Evolutionary conservation across 768 basidiomycete genomes (phyloP).

Genomic region (Hemileccinum rubropunctum): DNA sequence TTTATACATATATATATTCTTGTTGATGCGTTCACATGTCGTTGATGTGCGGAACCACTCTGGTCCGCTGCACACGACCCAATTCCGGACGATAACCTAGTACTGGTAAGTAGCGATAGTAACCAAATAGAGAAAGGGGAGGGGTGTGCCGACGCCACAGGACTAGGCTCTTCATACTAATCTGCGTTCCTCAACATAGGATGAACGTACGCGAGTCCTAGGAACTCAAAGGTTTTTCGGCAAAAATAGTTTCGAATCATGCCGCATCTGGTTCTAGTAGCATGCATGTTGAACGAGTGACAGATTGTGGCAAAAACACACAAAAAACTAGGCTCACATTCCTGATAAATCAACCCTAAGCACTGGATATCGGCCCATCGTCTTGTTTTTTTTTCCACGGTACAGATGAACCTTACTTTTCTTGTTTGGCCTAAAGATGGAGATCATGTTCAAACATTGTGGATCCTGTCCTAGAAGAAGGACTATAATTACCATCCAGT

Average conservation of each 20-base stretch:
- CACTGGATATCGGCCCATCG: constrained; percentile 1
- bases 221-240: constrained; percentile 68
- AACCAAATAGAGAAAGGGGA: neutral
- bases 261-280: constrained; percentile 47
- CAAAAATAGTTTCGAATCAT: constrained; percentile 57
- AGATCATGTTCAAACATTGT: constrained; percentile 89
- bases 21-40: too few relatives aligned
- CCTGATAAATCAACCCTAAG: constrained; percentile 73
- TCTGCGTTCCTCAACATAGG: constrained; percentile 71
- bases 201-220: constrained; percentile 69
- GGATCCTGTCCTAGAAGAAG: constrained; percentile 67
- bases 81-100: too few relatives aligned
- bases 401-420: constrained; percentile 39
- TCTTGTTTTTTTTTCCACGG: neutral
- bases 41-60: too few relatives aligned
- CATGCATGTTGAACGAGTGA: neutral
- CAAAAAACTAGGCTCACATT: constrained; percentile 46
- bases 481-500: neutral
- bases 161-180: neutral
- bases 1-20: too few relatives aligned
- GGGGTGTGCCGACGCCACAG: constrained; percentile 9
- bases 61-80: too few relatives aligned
- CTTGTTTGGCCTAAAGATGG: constrained; percentile 65
- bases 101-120: neutral
- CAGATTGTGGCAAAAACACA: neutral